Base-by-base conservation (phyloP, 2,329 filamentous ascomycete genomes). In the Colletotrichum filicis region DNA sequence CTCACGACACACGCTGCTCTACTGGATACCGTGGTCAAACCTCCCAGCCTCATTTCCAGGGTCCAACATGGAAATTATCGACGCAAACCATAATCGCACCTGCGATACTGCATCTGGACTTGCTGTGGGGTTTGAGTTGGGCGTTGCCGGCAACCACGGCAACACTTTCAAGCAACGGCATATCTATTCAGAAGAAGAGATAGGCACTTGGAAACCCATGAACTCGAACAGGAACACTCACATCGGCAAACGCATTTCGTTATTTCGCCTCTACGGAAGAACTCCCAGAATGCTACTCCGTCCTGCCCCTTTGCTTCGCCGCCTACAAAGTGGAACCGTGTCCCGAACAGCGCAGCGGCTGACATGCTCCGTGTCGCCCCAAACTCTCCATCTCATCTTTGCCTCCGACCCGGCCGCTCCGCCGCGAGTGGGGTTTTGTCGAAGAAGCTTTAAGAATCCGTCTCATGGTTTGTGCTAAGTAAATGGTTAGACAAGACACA, bases 321-420 rank as follows among this genome's bases (percentile, higher is more conserved):
- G 70, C 70, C 59, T 73, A 46, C 60, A 56, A 65, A 30, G 42
- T 61, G 66, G 59, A 66, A 64, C 55, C 53, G 55, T 73, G 60
- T 73, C 70, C 70, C 68, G 66, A 73, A 70, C 46, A 52, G n/a
- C 70, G 60, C 53, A 64, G 53, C 66, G 70, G 70, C 55, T 64
- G 59, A 56, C 26, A 61, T 57, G 70, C 66, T 73, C 66, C 70
- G 60, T 70, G 12, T 60, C 56, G 60, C 66, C 70, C 60, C 66
- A 70, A 65, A 65, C 46, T 28, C 62, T 16, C 30, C 52, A 56
- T 56, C 24, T n/a, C 49, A 16, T 64, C 30, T 6, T 46, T n/a
- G 42, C 62, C 46, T 55, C 61, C 32, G 22, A 56, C 22, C 62
- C 52, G 62, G 55, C 55, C 12, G 55, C 22, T 65, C 52, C 32